Percentiles rank a stretch among this genome's conserved stretches.
These are phyloP conservation scores for Chaetomium sp. DNA, from an alignment of 2,329 filamentous ascomycete genomes.

Conservation along the genomic window DNA sequence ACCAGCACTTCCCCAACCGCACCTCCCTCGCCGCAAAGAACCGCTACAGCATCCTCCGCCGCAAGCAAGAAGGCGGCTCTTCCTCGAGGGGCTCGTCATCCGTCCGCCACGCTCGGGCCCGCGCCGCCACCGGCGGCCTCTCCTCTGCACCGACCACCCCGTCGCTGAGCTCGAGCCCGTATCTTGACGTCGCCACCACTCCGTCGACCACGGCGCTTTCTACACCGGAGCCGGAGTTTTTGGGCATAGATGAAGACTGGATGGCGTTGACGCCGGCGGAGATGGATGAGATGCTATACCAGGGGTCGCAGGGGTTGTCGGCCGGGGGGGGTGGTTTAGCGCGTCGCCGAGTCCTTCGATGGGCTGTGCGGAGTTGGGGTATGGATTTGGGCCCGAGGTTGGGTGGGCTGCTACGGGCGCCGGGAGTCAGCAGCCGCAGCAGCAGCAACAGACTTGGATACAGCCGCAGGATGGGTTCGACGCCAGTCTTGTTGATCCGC, in stretches of 20 bases:
- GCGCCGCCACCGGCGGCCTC: too few species aligned
- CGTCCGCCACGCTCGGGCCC: not conserved
- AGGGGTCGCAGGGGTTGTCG: not conserved
- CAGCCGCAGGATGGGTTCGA: not conserved
- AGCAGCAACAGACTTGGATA: not conserved
- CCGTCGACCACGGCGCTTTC: conserved; percentile 7
- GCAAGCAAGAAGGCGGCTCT: conserved; percentile 23
- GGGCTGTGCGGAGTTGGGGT: not conserved
- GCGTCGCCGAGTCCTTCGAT: not conserved
- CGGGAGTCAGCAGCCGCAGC: not conserved
- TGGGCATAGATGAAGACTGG: not conserved
- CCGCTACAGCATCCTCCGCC: conserved; percentile 33
- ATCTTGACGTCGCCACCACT: conserved; percentile 8
- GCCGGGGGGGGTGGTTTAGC: conserved; percentile 1
- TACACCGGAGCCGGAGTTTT: conserved; percentile 22
- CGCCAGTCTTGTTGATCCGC: not conserved
- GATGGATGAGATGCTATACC: conserved; percentile 20
- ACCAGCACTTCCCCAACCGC: conserved; percentile 34
- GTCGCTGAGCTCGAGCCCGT: conserved; percentile 11
- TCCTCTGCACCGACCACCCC: not conserved
- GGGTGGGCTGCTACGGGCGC: not conserved
- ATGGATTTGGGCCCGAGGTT: not conserved
- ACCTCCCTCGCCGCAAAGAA: conserved; percentile 36
- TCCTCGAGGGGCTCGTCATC: not conserved
- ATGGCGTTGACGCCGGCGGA: conserved; percentile 15